A percentile compares a stretch with the other conserved stretches of the same genome.
These are phyloP conservation scores for Penicillium salamii DNA, from an alignment of 495 filamentous ascomycete species.

Conservation along the genomic window DNA sequence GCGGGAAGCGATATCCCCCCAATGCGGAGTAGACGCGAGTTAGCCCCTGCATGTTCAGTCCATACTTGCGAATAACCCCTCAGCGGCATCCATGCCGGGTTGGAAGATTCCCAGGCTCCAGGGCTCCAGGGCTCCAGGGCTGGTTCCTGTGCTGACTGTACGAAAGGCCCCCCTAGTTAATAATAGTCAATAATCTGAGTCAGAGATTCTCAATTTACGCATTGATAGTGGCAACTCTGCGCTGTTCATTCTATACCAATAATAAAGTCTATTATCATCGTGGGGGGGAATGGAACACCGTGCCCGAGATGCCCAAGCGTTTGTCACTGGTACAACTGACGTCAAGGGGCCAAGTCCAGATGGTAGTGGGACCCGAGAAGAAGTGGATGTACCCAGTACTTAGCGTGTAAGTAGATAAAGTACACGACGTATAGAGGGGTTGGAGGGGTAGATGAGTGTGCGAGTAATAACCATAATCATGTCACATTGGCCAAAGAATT, in stretches of 20 bases:
- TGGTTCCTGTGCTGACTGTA: not conserved
- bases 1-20: not conserved
- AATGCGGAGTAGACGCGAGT: not conserved
- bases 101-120: no score
- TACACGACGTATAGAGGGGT: not conserved
- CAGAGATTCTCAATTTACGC: not conserved
- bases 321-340: conserved; percentile 8
- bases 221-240: not conserved
- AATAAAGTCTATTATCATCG: no score
- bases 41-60: not conserved
- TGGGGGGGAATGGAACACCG: not conserved
- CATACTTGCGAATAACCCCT: not conserved
- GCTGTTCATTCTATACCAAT: no score
- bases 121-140: no score
- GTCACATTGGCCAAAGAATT: not conserved
- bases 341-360: conserved; percentile 7
- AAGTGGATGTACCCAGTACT: conserved; percentile 10
- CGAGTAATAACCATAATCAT: not conserved
- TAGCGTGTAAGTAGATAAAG: no score
- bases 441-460: not conserved
- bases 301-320: not conserved
- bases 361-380: conserved; percentile 5
- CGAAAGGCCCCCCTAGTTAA: no score
- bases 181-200: not conserved
- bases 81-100: not conserved